Conservation (phyloP, 129 eudicot genomes). For the Chrysanthemum makinoi region DNA sequence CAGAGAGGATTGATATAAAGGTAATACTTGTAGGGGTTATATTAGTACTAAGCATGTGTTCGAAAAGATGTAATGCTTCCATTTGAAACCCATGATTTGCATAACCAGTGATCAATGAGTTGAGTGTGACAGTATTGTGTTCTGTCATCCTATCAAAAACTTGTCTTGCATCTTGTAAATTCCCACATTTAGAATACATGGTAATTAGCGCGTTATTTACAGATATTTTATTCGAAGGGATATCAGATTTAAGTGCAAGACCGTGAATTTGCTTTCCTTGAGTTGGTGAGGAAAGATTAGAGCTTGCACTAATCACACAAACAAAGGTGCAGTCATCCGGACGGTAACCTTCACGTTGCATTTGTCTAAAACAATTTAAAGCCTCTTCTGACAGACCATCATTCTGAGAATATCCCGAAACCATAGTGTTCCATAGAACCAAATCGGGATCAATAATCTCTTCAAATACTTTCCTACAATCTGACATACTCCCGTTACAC, state of each 20-base stretch:
- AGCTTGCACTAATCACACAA: constrained; percentile 72
- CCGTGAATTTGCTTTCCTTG: constrained; percentile 74
- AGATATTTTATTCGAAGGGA: constrained; percentile 57
- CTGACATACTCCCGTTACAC: constrained; percentile 45
- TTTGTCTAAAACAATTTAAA: constrained; percentile 50
- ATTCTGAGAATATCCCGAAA: constrained; percentile 62
- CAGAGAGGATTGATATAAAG: constrained; percentile 63
- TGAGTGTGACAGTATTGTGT: constrained; percentile 54
- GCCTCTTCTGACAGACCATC: constrained; percentile 71
- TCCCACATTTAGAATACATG: constrained; percentile 84
- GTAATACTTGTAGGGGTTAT: constrained; percentile 51
- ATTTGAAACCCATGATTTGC: constrained; percentile 63
- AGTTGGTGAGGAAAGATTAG: constrained; percentile 61
- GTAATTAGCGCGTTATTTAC: constrained; percentile 66
- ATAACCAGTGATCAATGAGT: constrained; percentile 68
- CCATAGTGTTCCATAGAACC: constrained; percentile 82
- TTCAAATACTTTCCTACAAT: constrained; percentile 51
- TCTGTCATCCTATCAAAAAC: constrained; percentile 65
- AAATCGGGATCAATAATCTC: constrained; percentile 58
- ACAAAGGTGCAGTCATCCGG: constrained; percentile 84
- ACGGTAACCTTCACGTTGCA: constrained; percentile 55
- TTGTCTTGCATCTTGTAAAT: constrained; percentile 61
- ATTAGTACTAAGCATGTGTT: constrained; percentile 47
- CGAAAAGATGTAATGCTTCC: constrained; percentile 56
- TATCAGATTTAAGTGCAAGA: constrained; percentile 65